Conservation (phyloP, 306 rosid genomes). For the Cucurbita pepo region DNA sequence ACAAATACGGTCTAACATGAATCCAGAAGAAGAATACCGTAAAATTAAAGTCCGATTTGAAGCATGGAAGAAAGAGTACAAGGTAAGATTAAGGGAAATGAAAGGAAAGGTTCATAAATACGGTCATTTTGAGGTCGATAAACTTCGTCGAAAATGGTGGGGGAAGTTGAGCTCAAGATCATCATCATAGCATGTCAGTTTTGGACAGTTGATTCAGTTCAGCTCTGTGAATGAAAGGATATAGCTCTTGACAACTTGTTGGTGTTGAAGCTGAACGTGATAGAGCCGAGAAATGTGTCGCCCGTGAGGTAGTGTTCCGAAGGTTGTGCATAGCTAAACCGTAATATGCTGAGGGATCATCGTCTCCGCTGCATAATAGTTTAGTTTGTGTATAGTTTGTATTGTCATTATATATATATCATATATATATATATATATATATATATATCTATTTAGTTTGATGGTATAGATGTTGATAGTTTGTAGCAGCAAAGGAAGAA, state of each 20-base stretch:
- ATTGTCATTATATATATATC: conserved; percentile 5
- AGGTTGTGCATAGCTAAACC: conserved; percentile 41
- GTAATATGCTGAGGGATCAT: conserved; percentile 20
- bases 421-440: background rate
- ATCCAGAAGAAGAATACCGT: conserved; percentile 43
- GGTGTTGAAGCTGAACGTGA: background rate
- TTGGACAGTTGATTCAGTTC: conserved; percentile 4
- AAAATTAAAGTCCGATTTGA: conserved; percentile 53
- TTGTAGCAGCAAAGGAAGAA: conserved; percentile 4
- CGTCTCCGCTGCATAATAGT: conserved; percentile 26
- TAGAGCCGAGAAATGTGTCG: background rate
- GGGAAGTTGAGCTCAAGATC: conserved; percentile 42
- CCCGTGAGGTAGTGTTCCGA: conserved; percentile 12
- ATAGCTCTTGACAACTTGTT: conserved; percentile 1
- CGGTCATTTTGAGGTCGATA: conserved; percentile 40
- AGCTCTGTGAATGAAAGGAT: conserved; percentile 8
- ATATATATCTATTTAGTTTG: background rate
- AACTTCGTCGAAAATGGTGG: conserved; percentile 70
- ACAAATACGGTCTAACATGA: background rate
- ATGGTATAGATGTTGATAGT: conserved; percentile 10
- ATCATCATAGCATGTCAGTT: conserved; percentile 11
- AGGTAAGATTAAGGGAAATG: conserved; percentile 42
- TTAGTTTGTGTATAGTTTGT: conserved; percentile 33
- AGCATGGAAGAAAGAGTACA: conserved; percentile 86
- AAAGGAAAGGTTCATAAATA: conserved; percentile 39